Percentiles rank a stretch among this genome's conserved stretches.
Evolutionary conservation across 306 rosid species (phyloP).

Genomic region (Herpetospermum pedunculosum): DNA sequence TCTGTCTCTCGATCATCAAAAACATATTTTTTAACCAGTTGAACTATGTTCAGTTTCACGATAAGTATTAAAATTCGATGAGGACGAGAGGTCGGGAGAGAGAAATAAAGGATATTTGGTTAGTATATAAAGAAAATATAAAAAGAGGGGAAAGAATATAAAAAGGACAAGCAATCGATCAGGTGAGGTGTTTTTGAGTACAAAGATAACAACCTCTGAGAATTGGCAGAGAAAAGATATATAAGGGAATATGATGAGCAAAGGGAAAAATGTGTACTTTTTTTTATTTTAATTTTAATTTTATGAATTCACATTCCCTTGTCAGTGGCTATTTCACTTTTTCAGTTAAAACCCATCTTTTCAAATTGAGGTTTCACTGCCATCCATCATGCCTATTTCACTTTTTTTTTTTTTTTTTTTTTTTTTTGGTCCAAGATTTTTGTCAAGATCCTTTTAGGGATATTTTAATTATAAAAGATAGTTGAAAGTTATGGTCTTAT

Average conservation of each 20-base stretch:
- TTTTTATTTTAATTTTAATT: no score
- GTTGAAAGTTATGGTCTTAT: no score
- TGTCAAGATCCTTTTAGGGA: no score
- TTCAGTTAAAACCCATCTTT: conserved; percentile 5
- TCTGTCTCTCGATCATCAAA: no score
- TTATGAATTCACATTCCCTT: neutral
- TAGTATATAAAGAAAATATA: no score
- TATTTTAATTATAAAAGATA: no score
- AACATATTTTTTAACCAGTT: no score
- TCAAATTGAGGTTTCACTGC: neutral
- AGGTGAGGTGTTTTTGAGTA: conserved; percentile 1
- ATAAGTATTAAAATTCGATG: no score
- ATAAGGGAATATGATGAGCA: neutral
- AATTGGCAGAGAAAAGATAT: neutral
- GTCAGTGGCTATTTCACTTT: neutral
- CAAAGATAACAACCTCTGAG: conserved; percentile 9
- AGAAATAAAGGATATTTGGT: no score
- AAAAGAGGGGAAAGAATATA: neutral
- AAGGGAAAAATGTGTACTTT: neutral
- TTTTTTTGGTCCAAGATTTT: no score
- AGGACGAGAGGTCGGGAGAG: no score
- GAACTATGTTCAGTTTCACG: no score
- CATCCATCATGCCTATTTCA: neutral
- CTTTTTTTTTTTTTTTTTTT: neutral
- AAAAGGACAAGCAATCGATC: neutral